Conservation (phyloP, 2,329 filamentous ascomycete genomes). For the Penicillium sp. region DNA sequence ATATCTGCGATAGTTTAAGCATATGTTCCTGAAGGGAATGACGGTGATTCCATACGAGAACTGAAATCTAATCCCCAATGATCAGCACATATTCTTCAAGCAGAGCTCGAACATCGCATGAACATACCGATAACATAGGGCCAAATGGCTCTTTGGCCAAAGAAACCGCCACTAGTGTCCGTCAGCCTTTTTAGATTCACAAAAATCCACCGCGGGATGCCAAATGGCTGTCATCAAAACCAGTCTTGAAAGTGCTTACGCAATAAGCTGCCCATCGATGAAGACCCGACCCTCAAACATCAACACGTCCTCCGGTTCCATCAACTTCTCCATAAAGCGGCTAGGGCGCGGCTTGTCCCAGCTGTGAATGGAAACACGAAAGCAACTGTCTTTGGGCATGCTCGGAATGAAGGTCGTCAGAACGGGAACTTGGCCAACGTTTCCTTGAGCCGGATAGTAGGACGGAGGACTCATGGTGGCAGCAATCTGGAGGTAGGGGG, state of each 20-base stretch:
- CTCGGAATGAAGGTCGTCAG: constrained; percentile 72
- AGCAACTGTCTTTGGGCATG: constrained; percentile 57
- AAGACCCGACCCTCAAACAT: constrained; percentile 67
- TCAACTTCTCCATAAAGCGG: constrained; percentile 56
- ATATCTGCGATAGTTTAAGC: constrained; percentile 30
- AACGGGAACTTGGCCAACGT: constrained; percentile 55
- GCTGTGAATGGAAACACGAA: constrained; percentile 73
- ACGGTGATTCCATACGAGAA: constrained; percentile 28
- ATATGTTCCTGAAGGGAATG: constrained; percentile 30
- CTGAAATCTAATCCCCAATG: constrained; percentile 31
- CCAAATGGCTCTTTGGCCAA: constrained; percentile 54
- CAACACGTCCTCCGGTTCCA: constrained; percentile 57
- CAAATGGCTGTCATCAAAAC: neutral
- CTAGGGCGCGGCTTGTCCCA: constrained; percentile 66
- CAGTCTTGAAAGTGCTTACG: constrained; percentile 47
- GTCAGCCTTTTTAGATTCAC: neutral
- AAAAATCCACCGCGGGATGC: neutral
- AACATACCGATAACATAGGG: constrained; percentile 54
- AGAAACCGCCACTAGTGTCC: constrained; percentile 53
- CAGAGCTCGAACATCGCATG: neutral
- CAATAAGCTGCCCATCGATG: constrained; percentile 64
- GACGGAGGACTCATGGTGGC: constrained; percentile 33
- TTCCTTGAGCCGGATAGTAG: constrained; percentile 26
- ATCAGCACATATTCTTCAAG: neutral
- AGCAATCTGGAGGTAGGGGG: constrained; percentile 52